Evolutionary conservation across 257 asterid species (phyloP).

Genomic region (Nicotiana obtusifolia): DNA sequence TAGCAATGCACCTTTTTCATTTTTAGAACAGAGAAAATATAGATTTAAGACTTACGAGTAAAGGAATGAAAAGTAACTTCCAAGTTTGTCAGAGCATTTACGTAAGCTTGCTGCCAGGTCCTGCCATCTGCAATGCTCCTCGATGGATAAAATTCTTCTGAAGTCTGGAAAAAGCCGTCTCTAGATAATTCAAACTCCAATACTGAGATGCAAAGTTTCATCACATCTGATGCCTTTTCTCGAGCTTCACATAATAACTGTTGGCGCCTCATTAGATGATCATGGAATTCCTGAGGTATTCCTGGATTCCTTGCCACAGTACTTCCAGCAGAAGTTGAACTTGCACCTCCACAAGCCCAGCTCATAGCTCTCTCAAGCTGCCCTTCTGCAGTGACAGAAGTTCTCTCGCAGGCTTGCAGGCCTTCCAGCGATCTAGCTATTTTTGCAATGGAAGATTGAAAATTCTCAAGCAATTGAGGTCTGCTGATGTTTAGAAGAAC

Average conservation of each 20-base stretch:
- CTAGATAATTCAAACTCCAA: slow-evolving; percentile 94
- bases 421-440: slow-evolving; percentile 72
- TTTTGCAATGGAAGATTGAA: slow-evolving; percentile 61
- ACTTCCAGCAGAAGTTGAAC: slow-evolving; percentile 53
- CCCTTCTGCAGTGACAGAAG: slow-evolving; percentile 79
- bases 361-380: slow-evolving; percentile 99
- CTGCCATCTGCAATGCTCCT: slow-evolving; percentile 64
- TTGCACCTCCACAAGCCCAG: slow-evolving; percentile 99
- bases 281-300: slow-evolving; percentile 82
- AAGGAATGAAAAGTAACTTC: slow-evolving; percentile 79
- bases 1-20: background rate
- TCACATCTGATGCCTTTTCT: slow-evolving; percentile 73
- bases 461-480: slow-evolving; percentile 61
- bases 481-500: slow-evolving; percentile 64
- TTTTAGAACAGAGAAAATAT: background rate
- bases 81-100: slow-evolving; percentile 61
- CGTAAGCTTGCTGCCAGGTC: slow-evolving; percentile 81
- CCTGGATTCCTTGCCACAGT: slow-evolving; percentile 61
- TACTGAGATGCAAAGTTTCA: slow-evolving; percentile 76
- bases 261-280: slow-evolving; percentile 65
- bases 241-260: slow-evolving; percentile 65
- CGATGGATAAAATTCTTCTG: slow-evolving; percentile 43
- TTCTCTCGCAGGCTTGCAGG: slow-evolving; percentile 77
- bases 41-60: slow-evolving; percentile 52
- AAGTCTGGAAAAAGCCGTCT: slow-evolving; percentile 60